phyloP scores from a whole-genome alignment of 345 rosid species.

The Ailanthus altissimus region DNA sequence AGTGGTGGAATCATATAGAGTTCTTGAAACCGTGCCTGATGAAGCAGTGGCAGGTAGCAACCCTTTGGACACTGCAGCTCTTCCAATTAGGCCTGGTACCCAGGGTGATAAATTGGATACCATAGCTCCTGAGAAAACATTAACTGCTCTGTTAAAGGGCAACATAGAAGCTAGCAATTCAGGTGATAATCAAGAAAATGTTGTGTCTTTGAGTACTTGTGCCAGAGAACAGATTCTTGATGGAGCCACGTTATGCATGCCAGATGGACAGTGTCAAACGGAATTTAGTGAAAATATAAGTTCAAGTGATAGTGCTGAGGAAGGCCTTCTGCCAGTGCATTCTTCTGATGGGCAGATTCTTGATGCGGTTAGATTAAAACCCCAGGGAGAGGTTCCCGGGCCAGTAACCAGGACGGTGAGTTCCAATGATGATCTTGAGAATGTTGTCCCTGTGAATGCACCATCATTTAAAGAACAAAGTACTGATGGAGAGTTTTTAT shows the following conservation, averaged over 20 bases:
- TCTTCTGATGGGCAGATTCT: conserved; percentile 27
- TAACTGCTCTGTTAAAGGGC: conserved; percentile 22
- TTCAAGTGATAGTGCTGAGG: conserved; percentile 15
- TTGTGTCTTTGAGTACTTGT: conserved; percentile 18
- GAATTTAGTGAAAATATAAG: conserved; percentile 17
- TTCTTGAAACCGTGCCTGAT: conserved; percentile 22
- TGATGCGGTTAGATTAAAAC: conserved; percentile 21
- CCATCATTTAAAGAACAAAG: conserved; percentile 11
- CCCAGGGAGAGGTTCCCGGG: conserved; percentile 9
- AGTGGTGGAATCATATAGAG: conserved; percentile 23
- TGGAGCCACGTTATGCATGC: conserved; percentile 22
- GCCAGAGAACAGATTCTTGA: conserved; percentile 30
- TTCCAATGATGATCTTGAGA: conserved; percentile 24
- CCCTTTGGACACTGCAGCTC: conserved; percentile 15
- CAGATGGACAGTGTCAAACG: conserved; percentile 6
- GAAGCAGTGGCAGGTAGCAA: conserved; percentile 22
- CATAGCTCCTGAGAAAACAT: conserved; percentile 17
- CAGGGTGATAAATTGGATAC: conserved; percentile 20
- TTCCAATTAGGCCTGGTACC: conserved; percentile 16
- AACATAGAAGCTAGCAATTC: conserved; percentile 18
- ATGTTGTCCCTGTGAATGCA: conserved; percentile 27
- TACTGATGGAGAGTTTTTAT: conserved; percentile 27
- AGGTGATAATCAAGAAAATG: conserved; percentile 27
- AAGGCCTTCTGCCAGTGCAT: conserved; percentile 7
- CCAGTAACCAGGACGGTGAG: conserved; percentile 20